These are phyloP conservation scores for Ustulina deusta DNA, from an alignment of 2,329 filamentous ascomycete genomes.

Conservation along the genomic window DNA sequence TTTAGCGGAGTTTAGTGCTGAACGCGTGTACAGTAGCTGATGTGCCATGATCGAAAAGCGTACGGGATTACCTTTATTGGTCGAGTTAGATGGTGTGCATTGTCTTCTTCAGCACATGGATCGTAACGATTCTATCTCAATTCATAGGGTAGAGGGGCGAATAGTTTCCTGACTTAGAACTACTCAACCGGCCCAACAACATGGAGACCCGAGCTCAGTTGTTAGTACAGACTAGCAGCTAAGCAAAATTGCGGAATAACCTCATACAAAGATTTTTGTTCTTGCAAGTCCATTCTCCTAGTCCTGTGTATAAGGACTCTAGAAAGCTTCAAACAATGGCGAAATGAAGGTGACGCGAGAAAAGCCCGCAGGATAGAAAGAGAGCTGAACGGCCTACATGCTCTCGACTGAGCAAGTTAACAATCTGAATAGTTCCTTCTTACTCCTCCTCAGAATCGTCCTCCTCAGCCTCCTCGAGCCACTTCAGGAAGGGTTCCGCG, in stretches of 20 bases:
- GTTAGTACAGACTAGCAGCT: conserved; percentile 3
- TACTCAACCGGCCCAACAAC: conserved; percentile 9
- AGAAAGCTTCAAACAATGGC: conserved; percentile 2
- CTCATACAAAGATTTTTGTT: conserved; percentile 24
- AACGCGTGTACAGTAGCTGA: background rate
- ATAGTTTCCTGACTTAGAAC: conserved; percentile 30
- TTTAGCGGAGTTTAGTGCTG: background rate
- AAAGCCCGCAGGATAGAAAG: conserved; percentile 8
- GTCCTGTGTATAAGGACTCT: background rate
- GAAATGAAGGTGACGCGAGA: conserved; percentile 29
- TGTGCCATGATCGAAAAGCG: background rate
- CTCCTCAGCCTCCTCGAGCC: conserved; percentile 89
- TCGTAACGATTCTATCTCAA: background rate
- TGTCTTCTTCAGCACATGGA: background rate
- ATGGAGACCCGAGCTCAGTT: background rate
- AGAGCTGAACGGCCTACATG: conserved; percentile 1
- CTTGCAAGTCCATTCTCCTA: conserved; percentile 11
- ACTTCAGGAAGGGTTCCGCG: conserved; percentile 92
- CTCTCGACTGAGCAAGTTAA: conserved; percentile 1
- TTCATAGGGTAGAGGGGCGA: conserved; percentile 24
- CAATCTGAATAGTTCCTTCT: background rate
- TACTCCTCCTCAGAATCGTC: conserved; percentile 72
- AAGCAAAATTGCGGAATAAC: conserved; percentile 10
- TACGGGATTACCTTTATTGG: background rate
- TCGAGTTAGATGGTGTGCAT: background rate